Conservation (phyloP, 2,329 filamentous ascomycete species). For the Ophiocordyceps camponoti-rufipedis region DNA sequence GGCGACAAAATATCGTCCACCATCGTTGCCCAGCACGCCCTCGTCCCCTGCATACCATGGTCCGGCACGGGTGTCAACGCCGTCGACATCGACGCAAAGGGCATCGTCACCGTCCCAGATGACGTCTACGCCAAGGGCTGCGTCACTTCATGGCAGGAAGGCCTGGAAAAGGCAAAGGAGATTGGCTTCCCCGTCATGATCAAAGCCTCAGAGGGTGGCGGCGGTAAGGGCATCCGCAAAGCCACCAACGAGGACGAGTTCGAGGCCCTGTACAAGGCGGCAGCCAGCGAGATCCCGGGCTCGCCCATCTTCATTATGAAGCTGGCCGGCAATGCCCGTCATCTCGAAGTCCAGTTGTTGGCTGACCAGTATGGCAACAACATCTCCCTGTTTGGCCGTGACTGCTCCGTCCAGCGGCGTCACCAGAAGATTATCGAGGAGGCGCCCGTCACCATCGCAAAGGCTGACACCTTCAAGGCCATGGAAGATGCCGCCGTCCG, state of each 20-base stretch:
- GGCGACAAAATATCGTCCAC: conserved; percentile 99
- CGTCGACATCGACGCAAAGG: conserved; percentile 60
- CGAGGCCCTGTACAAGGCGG: conserved; percentile 76
- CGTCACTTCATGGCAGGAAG: conserved; percentile 77
- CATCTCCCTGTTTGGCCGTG: conserved; percentile 94
- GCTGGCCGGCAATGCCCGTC: conserved; percentile 84
- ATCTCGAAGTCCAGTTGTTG: conserved; percentile 92
- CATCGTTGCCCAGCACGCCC: conserved; percentile 92
- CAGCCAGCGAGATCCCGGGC: conserved; percentile 91
- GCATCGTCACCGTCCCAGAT: conserved; percentile 84
- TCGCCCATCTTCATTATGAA: conserved; percentile 99
- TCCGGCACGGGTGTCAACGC: conserved; percentile 80
- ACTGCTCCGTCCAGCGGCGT: conserved; percentile 94
- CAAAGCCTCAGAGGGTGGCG: conserved; percentile 98
- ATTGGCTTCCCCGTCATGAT: conserved; percentile 99
- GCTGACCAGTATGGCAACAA: conserved; percentile 99
- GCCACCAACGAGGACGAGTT: conserved; percentile 75
- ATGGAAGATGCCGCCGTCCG: conserved; percentile 97
- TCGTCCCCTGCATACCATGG: conserved; percentile 98
- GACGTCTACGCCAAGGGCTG: conserved; percentile 79
- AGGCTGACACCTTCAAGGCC: conserved; percentile 69
- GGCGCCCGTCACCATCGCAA: conserved; percentile 92
- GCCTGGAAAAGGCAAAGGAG: conserved; percentile 64
- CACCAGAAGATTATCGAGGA: conserved; percentile 99
- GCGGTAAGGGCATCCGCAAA: conserved; percentile 98